Conservation (phyloP, 768 basidiomycete genomes). For the Erythrobasidium yunnanense region DNA sequence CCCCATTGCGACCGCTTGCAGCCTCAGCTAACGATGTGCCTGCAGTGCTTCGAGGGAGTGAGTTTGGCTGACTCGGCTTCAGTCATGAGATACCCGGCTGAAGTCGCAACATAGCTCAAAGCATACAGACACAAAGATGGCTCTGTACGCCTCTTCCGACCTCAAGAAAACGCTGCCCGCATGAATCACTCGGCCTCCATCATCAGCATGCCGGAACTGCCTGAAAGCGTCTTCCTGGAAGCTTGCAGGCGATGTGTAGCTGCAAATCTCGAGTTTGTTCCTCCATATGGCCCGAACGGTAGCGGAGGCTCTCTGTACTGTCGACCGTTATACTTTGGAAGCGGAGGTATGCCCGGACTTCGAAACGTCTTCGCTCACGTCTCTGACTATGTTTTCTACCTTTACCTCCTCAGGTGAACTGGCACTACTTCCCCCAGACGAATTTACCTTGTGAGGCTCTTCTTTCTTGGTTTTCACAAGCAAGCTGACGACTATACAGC, state of each 20-base stretch:
- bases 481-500: conserved; percentile 3
- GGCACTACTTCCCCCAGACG: conserved; percentile 28
- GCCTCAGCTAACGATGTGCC: background rate
- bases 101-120: conserved; percentile 32
- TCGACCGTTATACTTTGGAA: conserved; percentile 30
- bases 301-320: conserved; percentile 29
- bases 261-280: conserved; percentile 35
- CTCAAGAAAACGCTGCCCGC: conserved; percentile 34
- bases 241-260: conserved; percentile 31
- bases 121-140: conserved; percentile 37
- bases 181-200: conserved; percentile 31
- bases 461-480: background rate
- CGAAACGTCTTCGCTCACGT: too few species aligned
- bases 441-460: conserved; percentile 35
- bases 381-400: too few species aligned
- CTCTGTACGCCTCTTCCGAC: conserved; percentile 36
- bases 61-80: background rate
- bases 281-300: conserved; percentile 32
- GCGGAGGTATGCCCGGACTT: too few species aligned
- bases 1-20: background rate
- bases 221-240: conserved; percentile 35
- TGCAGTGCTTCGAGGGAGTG: conserved; percentile 29
- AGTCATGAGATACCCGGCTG: too few species aligned
- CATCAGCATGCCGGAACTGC: conserved; percentile 35
- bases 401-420: too few species aligned